Percentiles rank a stretch among this genome's conserved stretches.
Conservation (phyloP, 306 rosid species). For the Pterocarpus macrocarpus region DNA sequence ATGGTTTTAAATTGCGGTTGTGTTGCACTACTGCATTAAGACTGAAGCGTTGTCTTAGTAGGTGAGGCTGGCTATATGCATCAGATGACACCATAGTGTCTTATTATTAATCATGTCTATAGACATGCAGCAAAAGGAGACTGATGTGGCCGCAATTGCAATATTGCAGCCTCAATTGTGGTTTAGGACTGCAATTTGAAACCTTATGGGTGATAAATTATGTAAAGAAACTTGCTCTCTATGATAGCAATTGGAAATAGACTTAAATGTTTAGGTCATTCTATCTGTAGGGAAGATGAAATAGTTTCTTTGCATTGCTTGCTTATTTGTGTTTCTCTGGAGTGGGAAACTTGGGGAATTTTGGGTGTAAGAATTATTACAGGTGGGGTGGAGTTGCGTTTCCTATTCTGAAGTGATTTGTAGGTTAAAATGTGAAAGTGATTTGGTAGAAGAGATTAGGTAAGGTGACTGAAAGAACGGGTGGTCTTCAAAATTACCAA, state of each 20-base stretch:
- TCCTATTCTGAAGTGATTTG: slow-evolving; percentile 28
- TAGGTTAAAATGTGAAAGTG: neutral
- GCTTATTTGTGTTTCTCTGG: neutral
- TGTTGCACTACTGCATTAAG: neutral
- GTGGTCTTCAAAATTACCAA: neutral
- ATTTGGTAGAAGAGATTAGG: slow-evolving; percentile 9
- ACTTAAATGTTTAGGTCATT: neutral
- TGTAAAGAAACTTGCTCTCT: neutral
- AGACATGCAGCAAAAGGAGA: neutral
- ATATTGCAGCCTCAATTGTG: too few species aligned
- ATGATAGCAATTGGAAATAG: neutral
- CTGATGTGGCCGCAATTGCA: neutral
- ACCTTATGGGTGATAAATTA: neutral
- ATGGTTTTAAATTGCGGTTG: neutral
- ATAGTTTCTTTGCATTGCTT: neutral
- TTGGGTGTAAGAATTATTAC: slow-evolving; percentile 11
- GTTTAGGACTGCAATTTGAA: neutral
- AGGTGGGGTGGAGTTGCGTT: slow-evolving; percentile 17
- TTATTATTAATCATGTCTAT: too few species aligned
- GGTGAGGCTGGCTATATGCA: too few species aligned
- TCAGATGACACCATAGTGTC: too few species aligned
- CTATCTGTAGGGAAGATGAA: slow-evolving; percentile 26
- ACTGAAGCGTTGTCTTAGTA: too few species aligned
- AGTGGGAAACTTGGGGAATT: neutral
- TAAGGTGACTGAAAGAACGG: slow-evolving; percentile 6